Percentiles rank a stretch among this genome's conserved stretches.
Evolutionary conservation across 2,329 filamentous ascomycete genomes (phyloP).

Genomic region (Colletotrichum sp.): DNA sequence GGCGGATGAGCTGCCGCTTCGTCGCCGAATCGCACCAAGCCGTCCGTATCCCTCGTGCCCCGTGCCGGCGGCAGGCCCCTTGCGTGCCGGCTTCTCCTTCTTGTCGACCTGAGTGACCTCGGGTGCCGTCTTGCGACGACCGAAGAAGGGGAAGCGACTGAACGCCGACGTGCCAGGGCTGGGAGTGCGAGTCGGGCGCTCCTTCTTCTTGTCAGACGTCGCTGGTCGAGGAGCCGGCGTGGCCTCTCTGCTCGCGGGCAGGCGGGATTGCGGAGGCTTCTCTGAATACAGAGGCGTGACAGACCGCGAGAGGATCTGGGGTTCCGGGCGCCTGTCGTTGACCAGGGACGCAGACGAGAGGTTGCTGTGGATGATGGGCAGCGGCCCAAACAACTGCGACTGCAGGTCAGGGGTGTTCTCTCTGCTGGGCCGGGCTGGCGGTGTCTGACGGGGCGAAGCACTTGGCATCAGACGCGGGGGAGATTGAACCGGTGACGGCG

Average conservation of each 20-base stretch:
- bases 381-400: conserved; percentile 54
- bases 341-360: conserved; percentile 54
- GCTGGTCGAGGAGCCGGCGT: conserved; percentile 33
- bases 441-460: conserved; percentile 39
- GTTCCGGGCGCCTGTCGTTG: conserved; percentile 50
- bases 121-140: conserved; percentile 69
- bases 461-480: conserved; percentile 27
- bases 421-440: conserved; percentile 69
- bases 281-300: conserved; percentile 36
- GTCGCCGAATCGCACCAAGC: conserved; percentile 64
- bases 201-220: conserved; percentile 28
- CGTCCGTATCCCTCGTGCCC: conserved; percentile 87
- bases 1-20: conserved; percentile 64
- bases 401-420: conserved; percentile 70
- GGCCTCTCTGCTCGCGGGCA: conserved; percentile 37
- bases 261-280: conserved; percentile 28
- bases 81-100: conserved; percentile 64
- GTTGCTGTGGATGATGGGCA: conserved; percentile 68
- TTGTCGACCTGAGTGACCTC: conserved; percentile 56
- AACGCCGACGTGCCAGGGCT: conserved; percentile 64
- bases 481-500: conserved; percentile 25
- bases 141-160: conserved; percentile 79
- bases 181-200: conserved; percentile 46
- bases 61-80: conserved; percentile 89
- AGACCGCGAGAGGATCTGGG: conserved; percentile 33